phyloP scores from a whole-genome alignment of 129 eudicot genomes.

The Flaveria bidentis region DNA sequence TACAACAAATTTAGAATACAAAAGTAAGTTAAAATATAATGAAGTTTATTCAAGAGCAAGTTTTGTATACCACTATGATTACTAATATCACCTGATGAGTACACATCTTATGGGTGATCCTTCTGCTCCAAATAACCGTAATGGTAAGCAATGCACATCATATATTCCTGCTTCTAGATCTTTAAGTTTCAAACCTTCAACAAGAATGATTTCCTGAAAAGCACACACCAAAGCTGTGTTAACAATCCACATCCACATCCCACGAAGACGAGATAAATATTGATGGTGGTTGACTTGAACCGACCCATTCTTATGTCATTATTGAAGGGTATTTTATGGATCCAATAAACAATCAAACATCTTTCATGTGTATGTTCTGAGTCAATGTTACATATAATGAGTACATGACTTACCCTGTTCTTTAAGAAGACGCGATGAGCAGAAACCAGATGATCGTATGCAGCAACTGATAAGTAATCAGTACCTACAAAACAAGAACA shows the following conservation, averaged over 20 bases:
- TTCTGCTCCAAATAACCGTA: slow-evolving; percentile 75
- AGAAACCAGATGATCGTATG: slow-evolving; percentile 55
- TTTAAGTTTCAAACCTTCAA: slow-evolving; percentile 80
- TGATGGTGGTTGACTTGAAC: not conserved
- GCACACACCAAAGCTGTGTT: not conserved
- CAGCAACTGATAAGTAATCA: slow-evolving; percentile 93
- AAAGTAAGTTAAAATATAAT: not conserved
- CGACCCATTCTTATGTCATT: not conserved
- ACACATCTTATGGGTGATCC: slow-evolving; percentile 87
- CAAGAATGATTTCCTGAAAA: slow-evolving; percentile 70
- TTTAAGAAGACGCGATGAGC: slow-evolving; percentile 82
- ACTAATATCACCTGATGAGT: slow-evolving; percentile 50
- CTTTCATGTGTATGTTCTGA: not conserved
- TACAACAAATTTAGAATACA: not conserved
- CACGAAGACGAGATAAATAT: too few relatives aligned
- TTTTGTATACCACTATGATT: slow-evolving; percentile 3
- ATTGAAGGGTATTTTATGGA: not conserved
- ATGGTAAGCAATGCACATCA: slow-evolving; percentile 76
- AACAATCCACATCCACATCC: too few relatives aligned
- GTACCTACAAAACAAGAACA: slow-evolving; percentile 52
- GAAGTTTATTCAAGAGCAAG: not conserved
- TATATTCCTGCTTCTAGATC: slow-evolving; percentile 56
- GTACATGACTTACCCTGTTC: slow-evolving; percentile 57
- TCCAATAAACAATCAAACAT: not conserved
- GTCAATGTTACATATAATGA: not conserved